These are phyloP conservation scores for Suhomyces terraborum DNA, from an alignment of 1,139 yeast genomes.

Conservation along the genomic window DNA sequence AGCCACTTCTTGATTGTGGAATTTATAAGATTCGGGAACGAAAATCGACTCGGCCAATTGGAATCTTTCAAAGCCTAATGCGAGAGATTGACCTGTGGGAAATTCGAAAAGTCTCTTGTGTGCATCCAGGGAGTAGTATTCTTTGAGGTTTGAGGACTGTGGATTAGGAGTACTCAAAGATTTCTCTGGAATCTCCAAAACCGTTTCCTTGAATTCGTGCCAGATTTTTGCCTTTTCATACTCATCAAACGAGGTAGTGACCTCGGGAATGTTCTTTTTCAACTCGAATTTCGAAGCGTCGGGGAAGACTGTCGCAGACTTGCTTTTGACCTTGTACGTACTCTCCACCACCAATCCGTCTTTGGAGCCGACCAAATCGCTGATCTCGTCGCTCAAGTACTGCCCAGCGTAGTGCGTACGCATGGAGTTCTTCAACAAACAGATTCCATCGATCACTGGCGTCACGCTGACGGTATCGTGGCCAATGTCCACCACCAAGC, in stretches of 20 bases:
- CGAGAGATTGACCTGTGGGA: constrained; percentile 61
- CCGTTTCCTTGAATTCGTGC: constrained; percentile 68
- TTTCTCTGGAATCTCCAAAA: constrained; percentile 56
- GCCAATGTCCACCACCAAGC: constrained; percentile 91
- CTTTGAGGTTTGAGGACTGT: constrained; percentile 25
- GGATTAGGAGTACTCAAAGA: constrained; percentile 26
- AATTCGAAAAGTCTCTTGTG: constrained; percentile 69
- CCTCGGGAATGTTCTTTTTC: constrained; percentile 32
- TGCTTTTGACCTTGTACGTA: constrained; percentile 23
- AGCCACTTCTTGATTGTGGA: constrained; percentile 26
- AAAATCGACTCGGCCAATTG: constrained; percentile 75
- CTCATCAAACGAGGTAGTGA: constrained; percentile 44
- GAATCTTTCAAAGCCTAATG: constrained; percentile 57
- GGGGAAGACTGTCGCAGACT: constrained; percentile 36
- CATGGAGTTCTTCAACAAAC: constrained; percentile 69
- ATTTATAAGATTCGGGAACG: constrained; percentile 53
- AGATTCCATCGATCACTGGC: constrained; percentile 93
- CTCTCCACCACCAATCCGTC: constrained; percentile 24
- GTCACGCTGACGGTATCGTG: constrained; percentile 82
- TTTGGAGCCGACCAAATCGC: constrained; percentile 27
- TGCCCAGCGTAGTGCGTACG: constrained; percentile 69
- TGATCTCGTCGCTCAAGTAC: constrained; percentile 52
- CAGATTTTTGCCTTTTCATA: constrained; percentile 37
- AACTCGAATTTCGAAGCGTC: constrained; percentile 32
- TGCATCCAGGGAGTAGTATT: constrained; percentile 33